phyloP scores from a whole-genome alignment of 2,329 filamentous ascomycete species.

The Exutisphaerella laricina region DNA sequence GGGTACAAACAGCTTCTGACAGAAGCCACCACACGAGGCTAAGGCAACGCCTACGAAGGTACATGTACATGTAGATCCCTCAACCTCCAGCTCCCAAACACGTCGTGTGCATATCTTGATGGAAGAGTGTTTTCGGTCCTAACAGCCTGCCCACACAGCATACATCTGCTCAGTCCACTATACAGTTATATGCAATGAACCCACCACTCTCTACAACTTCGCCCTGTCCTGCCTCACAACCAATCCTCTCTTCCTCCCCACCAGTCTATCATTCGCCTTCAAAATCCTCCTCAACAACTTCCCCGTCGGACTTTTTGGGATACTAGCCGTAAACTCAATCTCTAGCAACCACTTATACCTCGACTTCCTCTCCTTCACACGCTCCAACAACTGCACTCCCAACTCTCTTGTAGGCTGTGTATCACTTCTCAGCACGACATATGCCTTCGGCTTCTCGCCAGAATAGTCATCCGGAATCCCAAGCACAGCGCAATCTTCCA shows the following conservation, averaged over 20 bases:
- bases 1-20: too few relatives aligned
- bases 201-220: constrained; percentile 21
- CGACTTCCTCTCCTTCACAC: constrained; percentile 61
- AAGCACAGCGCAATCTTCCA: constrained; percentile 55
- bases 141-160: too few relatives aligned
- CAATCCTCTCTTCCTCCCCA: constrained; percentile 24
- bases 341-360: constrained; percentile 61
- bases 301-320: constrained; percentile 67
- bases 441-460: constrained; percentile 54
- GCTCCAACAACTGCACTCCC: constrained; percentile 48
- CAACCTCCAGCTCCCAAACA: too few relatives aligned
- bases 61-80: too few relatives aligned
- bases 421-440: constrained; percentile 44
- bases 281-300: constrained; percentile 63
- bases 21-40: too few relatives aligned
- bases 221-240: constrained; percentile 19
- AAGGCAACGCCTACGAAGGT: too few relatives aligned
- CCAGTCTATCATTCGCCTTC: constrained; percentile 41
- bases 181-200: too few relatives aligned
- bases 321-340: constrained; percentile 58
- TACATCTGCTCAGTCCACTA: too few relatives aligned
- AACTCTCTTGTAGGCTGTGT: constrained; percentile 17
- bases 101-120: too few relatives aligned
- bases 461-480: constrained; percentile 51
- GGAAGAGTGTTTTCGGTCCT: too few relatives aligned